phyloP scores from a whole-genome alignment of 495 filamentous ascomycete genomes.

The Podospora sp. region DNA sequence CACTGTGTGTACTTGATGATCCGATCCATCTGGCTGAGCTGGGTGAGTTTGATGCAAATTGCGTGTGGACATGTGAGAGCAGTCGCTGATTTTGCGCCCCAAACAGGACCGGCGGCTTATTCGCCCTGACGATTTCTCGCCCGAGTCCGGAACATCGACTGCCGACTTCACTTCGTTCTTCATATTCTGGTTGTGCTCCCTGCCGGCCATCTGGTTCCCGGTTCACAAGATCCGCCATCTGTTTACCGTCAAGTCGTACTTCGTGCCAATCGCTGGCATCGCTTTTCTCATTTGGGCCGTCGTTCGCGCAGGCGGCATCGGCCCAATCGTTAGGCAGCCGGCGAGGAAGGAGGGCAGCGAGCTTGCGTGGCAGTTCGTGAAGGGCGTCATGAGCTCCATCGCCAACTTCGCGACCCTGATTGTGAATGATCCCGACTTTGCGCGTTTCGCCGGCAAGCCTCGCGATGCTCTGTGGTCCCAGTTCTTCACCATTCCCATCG shows the following conservation, averaged over 20 bases:
- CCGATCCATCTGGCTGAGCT: slow-evolving; percentile 70
- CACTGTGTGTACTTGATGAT: slow-evolving; percentile 84
- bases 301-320: slow-evolving; percentile 78
- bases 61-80: background rate
- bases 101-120: slow-evolving; percentile 52
- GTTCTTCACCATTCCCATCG: slow-evolving; percentile 80
- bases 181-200: slow-evolving; percentile 76
- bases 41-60: slow-evolving; percentile 37
- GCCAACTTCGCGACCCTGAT: slow-evolving; percentile 92
- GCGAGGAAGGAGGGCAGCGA: slow-evolving; percentile 64
- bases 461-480: slow-evolving; percentile 88
- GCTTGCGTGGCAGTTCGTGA: slow-evolving; percentile 80
- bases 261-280: slow-evolving; percentile 81
- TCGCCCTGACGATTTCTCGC: slow-evolving; percentile 65
- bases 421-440: slow-evolving; percentile 86
- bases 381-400: slow-evolving; percentile 83
- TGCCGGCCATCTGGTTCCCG: slow-evolving; percentile 86
- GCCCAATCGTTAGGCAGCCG: slow-evolving; percentile 79
- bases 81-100: slow-evolving; percentile 19
- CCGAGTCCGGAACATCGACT: slow-evolving; percentile 70
- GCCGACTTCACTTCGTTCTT: slow-evolving; percentile 78
- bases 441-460: slow-evolving; percentile 81
- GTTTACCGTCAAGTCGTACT: slow-evolving; percentile 87
- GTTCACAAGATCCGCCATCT: slow-evolving; percentile 79
- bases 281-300: slow-evolving; percentile 92